These are phyloP conservation scores for Arachnomyces sp. DNA, from an alignment of 2,329 filamentous ascomycete species.

Conservation along the genomic window DNA sequence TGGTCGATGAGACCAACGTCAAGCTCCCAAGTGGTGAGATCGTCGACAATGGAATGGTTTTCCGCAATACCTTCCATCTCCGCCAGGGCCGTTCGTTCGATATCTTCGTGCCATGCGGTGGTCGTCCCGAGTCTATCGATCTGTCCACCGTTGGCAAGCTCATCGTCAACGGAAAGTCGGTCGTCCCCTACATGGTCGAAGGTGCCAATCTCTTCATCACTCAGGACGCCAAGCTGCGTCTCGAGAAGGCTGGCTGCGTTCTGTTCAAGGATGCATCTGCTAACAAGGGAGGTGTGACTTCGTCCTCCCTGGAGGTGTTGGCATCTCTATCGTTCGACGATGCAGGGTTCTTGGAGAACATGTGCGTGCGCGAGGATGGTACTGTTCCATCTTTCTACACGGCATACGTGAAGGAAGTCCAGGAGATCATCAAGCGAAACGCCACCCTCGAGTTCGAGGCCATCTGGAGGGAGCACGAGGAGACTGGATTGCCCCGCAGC, in stretches of 20 bases:
- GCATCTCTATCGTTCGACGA: slow-evolving; percentile 94
- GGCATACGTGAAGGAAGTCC: slow-evolving; percentile 83
- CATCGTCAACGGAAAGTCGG: slow-evolving; percentile 79
- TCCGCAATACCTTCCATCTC: slow-evolving; percentile 96
- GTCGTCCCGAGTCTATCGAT: slow-evolving; percentile 93
- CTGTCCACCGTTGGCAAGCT: slow-evolving; percentile 77
- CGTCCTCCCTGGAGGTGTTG: slow-evolving; percentile 90
- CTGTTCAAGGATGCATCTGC: slow-evolving; percentile 96
- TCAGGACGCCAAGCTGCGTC: slow-evolving; percentile 89
- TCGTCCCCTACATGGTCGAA: slow-evolving; percentile 91
- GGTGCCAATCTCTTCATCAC: slow-evolving; percentile 98
- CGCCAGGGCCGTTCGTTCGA: slow-evolving; percentile 70
- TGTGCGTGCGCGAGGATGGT: slow-evolving; percentile 76
- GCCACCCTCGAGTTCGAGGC: slow-evolving; percentile 93
- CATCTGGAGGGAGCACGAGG: slow-evolving; percentile 89
- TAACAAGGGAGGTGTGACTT: slow-evolving; percentile 98
- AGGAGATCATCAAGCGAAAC: slow-evolving; percentile 83
- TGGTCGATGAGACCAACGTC: slow-evolving; percentile 84
- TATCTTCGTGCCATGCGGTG: slow-evolving; percentile 90
- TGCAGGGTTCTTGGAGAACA: slow-evolving; percentile 75
- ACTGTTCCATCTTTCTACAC: slow-evolving; percentile 84
- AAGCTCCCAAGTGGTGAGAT: slow-evolving; percentile 81
- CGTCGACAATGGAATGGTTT: slow-evolving; percentile 81
- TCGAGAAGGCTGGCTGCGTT: slow-evolving; percentile 91
- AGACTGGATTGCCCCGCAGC: slow-evolving; percentile 69